Percentiles rank a stretch among this genome's conserved stretches.
These are phyloP conservation scores for Boletellus emodensis DNA, from an alignment of 768 basidiomycete genomes.

Conservation along the genomic window DNA sequence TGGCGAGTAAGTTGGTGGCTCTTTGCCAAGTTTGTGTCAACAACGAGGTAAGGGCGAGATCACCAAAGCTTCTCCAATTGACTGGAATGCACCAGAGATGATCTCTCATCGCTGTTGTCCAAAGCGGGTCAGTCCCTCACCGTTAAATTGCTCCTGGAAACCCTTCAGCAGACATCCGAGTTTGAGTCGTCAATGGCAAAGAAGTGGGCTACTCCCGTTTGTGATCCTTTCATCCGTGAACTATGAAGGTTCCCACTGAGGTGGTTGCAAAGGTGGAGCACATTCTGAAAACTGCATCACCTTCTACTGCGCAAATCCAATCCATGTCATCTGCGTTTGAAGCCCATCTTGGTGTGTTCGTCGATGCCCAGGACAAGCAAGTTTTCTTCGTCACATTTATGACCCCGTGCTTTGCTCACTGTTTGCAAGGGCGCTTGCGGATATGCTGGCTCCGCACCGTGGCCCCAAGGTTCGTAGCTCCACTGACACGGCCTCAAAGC, in stretches of 20 bases:
- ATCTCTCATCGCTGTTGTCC: constrained; percentile 74
- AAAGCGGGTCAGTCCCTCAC: constrained; percentile 71
- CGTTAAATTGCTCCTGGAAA: constrained; percentile 79
- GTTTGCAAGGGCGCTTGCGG: constrained; percentile 65
- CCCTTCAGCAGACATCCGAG: constrained; percentile 80
- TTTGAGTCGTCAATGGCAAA: constrained; percentile 80
- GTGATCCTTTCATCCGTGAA: constrained; percentile 17
- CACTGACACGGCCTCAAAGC: constrained; percentile 48
- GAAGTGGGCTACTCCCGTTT: constrained; percentile 76
- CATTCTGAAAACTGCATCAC: constrained; percentile 53
- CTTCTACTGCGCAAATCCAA: constrained; percentile 49
- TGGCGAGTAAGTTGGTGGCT: constrained; percentile 88
- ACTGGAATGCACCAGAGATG: constrained; percentile 52
- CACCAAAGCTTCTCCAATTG: background rate
- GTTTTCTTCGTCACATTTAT: constrained; percentile 21
- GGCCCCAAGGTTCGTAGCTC: constrained; percentile 59
- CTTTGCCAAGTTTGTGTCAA: constrained; percentile 82
- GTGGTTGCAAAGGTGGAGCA: constrained; percentile 50
- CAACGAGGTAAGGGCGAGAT: constrained; percentile 60
- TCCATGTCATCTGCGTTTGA: constrained; percentile 90
- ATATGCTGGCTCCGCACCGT: constrained; percentile 86
- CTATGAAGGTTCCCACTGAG: background rate
- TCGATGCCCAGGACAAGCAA: constrained; percentile 96
- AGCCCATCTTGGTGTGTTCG: constrained; percentile 86
- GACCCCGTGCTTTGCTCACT: background rate